Conservation (phyloP, 352 stramenopile species). For the Phytophthora litchii region DNA sequence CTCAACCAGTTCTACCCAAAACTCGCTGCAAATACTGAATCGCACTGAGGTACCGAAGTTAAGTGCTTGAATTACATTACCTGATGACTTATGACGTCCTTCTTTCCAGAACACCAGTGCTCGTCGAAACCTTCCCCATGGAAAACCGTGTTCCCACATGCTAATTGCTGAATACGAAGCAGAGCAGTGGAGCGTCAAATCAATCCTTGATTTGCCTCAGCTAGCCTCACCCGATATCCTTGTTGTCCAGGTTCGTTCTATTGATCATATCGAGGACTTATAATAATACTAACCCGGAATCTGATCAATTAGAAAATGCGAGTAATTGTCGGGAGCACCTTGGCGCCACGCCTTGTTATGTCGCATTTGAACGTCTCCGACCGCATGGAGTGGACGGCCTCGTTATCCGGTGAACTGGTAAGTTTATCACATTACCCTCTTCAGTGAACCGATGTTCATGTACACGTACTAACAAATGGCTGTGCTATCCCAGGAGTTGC, state of each 20-base stretch:
- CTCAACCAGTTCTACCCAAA: constrained; percentile 30
- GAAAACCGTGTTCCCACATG: constrained; percentile 34
- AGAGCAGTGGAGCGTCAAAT: constrained; percentile 27
- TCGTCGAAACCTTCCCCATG: background rate
- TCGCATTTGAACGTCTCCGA: constrained; percentile 41
- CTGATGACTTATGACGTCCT: constrained; percentile 3
- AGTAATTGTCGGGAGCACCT: constrained; percentile 47
- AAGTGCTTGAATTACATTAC: background rate
- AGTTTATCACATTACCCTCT: background rate
- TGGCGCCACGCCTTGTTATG: constrained; percentile 42
- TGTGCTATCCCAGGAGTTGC: constrained; percentile 42
- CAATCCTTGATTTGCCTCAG: constrained; percentile 30
- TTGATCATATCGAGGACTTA: background rate
- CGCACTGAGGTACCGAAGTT: constrained; percentile 19
- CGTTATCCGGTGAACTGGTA: constrained; percentile 53
- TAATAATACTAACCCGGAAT: constrained; percentile 2
- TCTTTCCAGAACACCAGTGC: constrained; percentile 8
- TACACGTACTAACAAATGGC: background rate
- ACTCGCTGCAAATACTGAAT: constrained; percentile 47
- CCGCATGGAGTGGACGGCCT: constrained; percentile 35
- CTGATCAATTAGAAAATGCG: constrained; percentile 35
- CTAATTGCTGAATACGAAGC: constrained; percentile 29
- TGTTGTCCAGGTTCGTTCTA: constrained; percentile 43
- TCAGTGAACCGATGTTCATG: background rate
- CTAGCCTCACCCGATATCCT: constrained; percentile 47